Conservation (phyloP, 768 basidiomycete species). For the Macrocybe gigantea region DNA sequence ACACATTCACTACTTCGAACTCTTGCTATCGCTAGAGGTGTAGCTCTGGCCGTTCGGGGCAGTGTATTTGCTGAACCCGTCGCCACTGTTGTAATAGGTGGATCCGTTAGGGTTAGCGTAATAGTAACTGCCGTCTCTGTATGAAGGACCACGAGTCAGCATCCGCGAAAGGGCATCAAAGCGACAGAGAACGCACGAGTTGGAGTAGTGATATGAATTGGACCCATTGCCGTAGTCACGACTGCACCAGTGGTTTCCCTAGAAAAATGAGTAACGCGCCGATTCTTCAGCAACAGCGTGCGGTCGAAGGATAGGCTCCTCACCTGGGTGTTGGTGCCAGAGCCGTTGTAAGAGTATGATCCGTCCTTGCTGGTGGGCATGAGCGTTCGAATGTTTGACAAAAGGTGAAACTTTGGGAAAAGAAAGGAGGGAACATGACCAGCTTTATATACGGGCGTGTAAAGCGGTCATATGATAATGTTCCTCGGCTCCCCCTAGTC, state of each 20-base stretch:
- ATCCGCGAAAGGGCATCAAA: slow-evolving; percentile 1
- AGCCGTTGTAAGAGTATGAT: slow-evolving; percentile 34
- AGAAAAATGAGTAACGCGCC: neutral
- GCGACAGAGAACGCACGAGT: slow-evolving; percentile 31
- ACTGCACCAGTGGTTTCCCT: slow-evolving; percentile 61
- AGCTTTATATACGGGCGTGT: too few relatives aligned
- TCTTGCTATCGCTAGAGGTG: slow-evolving; percentile 18
- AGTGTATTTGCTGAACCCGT: slow-evolving; percentile 45
- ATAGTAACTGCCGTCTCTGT: slow-evolving; percentile 54
- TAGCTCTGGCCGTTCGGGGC: slow-evolving; percentile 28
- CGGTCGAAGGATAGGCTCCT: slow-evolving; percentile 4
- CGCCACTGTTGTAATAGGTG: slow-evolving; percentile 50
- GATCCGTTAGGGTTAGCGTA: slow-evolving; percentile 57
- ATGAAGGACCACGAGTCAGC: neutral
- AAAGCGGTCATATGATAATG: too few relatives aligned
- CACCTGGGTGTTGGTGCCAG: slow-evolving; percentile 49
- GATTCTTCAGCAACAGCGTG: neutral
- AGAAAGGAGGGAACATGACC: too few relatives aligned
- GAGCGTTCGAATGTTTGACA: too few relatives aligned
- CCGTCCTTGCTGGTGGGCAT: too few relatives aligned
- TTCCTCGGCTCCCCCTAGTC: too few relatives aligned
- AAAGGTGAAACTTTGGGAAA: too few relatives aligned
- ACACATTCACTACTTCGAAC: neutral
- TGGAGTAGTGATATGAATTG: slow-evolving; percentile 57
- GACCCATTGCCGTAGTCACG: slow-evolving; percentile 36